These are phyloP conservation scores for Phytophthora cryptogea DNA, from an alignment of 352 stramenopile genomes.

Conservation along the genomic window DNA sequence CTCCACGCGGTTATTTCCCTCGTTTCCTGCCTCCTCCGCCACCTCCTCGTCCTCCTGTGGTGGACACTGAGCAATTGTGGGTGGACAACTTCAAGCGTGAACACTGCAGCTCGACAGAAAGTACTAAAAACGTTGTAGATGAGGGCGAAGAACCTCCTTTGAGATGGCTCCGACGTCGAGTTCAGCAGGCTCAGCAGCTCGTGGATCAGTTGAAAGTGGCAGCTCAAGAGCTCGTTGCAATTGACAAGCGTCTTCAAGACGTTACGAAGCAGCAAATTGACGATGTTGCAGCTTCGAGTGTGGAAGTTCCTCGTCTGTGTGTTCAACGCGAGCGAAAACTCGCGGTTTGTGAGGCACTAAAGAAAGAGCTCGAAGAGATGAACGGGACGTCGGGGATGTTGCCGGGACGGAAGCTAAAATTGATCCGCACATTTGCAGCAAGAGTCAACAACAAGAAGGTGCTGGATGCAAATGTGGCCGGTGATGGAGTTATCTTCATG, in stretches of 20 bases:
- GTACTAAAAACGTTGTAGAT: neutral
- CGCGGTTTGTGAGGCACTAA: constrained; percentile 29
- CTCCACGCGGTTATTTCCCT: constrained; percentile 17
- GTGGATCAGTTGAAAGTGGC: constrained; percentile 24
- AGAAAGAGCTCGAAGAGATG: constrained; percentile 31
- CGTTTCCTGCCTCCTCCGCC: constrained; percentile 11
- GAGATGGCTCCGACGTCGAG: constrained; percentile 23
- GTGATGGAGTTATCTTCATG: too few relatives aligned
- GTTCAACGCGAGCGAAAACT: constrained; percentile 29
- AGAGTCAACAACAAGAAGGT: constrained; percentile 43
- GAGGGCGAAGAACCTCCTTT: constrained; percentile 22
- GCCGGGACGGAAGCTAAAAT: constrained; percentile 13
- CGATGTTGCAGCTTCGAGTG: neutral
- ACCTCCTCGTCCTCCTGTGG: constrained; percentile 11
- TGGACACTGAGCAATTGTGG: constrained; percentile 34
- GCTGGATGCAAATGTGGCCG: too few relatives aligned
- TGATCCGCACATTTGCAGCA: constrained; percentile 27
- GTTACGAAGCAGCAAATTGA: neutral
- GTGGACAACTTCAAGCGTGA: constrained; percentile 30
- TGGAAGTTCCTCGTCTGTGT: constrained; percentile 16
- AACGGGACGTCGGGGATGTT: constrained; percentile 29
- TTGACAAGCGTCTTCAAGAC: constrained; percentile 27
- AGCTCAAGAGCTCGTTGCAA: constrained; percentile 19
- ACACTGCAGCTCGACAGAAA: constrained; percentile 15
- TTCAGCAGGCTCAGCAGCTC: constrained; percentile 26